phyloP scores from a whole-genome alignment of 169 alveolate species.

The Theileria parva region DNA sequence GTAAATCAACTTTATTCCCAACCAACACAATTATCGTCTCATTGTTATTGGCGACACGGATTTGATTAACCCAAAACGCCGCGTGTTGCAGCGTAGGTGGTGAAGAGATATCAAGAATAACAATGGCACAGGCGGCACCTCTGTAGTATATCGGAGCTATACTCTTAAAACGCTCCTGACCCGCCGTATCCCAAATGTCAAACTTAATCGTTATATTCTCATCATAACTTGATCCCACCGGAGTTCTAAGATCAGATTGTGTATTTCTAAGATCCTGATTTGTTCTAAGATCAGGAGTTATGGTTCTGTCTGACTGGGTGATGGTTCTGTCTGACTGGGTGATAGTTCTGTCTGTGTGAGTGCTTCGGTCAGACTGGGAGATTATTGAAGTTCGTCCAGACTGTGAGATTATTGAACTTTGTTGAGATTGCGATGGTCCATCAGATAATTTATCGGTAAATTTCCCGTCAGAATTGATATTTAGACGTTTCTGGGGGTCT shows the following conservation, averaged over 20 bases:
- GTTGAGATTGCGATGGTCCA: neutral
- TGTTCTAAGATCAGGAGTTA: neutral
- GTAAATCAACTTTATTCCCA: conserved; percentile 74
- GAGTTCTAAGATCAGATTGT: conserved; percentile 4
- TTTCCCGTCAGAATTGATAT: neutral
- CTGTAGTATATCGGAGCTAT: conserved; percentile 86
- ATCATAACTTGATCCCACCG: neutral
- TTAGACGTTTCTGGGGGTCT: conserved; percentile 11
- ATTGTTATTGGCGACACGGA: conserved; percentile 64
- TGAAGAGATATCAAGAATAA: conserved; percentile 83
- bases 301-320: neutral
- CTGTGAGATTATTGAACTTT: too few species aligned
- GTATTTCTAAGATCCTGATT: neutral
- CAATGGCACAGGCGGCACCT: conserved; percentile 88
- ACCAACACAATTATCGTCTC: conserved; percentile 73
- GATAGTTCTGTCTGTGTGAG: too few species aligned
- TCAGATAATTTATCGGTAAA: neutral
- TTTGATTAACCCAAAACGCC: conserved; percentile 82
- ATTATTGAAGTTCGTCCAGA: too few species aligned
- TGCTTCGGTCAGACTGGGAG: too few species aligned
- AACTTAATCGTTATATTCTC: conserved; percentile 70
- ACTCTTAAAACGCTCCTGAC: conserved; percentile 87
- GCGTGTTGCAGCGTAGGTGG: conserved; percentile 80
- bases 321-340: too few species aligned
- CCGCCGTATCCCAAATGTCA: conserved; percentile 92